phyloP scores from a whole-genome alignment of 805 yeast genomes.

The Metschnikowia vanudenii region DNA sequence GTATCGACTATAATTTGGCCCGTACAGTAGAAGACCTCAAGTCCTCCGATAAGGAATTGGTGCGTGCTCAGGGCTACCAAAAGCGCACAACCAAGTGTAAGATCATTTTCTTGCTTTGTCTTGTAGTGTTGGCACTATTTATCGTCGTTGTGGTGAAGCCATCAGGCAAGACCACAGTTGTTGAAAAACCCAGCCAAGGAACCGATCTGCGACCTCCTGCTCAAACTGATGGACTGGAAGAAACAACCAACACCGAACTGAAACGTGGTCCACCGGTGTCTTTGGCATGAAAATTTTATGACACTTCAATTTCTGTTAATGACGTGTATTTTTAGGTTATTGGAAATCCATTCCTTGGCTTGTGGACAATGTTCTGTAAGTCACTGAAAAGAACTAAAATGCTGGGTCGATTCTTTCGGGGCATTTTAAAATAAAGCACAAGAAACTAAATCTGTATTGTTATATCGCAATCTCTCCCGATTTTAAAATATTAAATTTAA shows the following conservation, averaged over 20 bases:
- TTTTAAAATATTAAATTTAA: too few species aligned
- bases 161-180: conserved; percentile 27
- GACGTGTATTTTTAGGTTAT: too few species aligned
- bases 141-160: conserved; percentile 73
- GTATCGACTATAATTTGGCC: conserved; percentile 89
- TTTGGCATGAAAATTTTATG: too few species aligned
- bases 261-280: too few species aligned
- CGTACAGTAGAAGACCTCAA: conserved; percentile 75
- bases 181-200: conserved; percentile 18
- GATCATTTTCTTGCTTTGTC: conserved; percentile 67
- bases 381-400: too few species aligned
- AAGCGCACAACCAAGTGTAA: conserved; percentile 89
- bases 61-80: conserved; percentile 76
- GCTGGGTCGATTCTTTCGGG: too few species aligned
- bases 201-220: conserved; percentile 11
- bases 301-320: too few species aligned
- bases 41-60: conserved; percentile 73
- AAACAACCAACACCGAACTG: neutral
- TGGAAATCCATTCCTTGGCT: too few species aligned
- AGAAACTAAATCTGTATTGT: too few species aligned
- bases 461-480: too few species aligned
- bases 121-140: conserved; percentile 69
- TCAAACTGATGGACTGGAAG: neutral
- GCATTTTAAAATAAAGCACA: too few species aligned
- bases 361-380: too few species aligned